Evolutionary conservation across 2,329 filamentous ascomycete species (phyloP).

Genomic region (Endoconidiophora polonica): DNA sequence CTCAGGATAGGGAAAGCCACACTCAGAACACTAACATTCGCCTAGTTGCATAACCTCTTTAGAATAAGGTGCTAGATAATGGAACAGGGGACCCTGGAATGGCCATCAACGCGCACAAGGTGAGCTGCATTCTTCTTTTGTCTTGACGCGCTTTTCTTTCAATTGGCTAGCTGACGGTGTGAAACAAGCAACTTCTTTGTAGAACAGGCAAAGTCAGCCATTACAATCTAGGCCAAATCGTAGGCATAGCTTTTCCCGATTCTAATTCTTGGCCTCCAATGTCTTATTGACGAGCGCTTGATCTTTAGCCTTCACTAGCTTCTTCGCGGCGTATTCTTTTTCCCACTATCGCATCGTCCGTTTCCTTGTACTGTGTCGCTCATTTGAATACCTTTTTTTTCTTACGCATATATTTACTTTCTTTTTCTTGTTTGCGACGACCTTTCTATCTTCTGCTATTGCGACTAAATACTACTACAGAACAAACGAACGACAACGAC

Average conservation of each 20-base stretch:
- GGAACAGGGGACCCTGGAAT: too few species aligned
- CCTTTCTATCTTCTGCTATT: too few species aligned
- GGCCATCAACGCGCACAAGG: too few species aligned
- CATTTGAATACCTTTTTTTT: background rate
- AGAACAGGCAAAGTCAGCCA: too few species aligned
- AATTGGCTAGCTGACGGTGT: too few species aligned
- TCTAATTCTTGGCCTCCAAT: too few species aligned
- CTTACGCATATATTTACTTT: background rate
- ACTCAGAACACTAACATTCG: background rate
- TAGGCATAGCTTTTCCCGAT: too few species aligned
- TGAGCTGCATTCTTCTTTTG: slow-evolving; percentile 6
- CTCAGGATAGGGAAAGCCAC: background rate
- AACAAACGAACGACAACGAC: too few species aligned
- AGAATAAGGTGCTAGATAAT: too few species aligned
- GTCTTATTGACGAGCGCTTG: background rate
- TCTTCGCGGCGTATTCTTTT: background rate
- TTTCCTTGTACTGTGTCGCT: background rate
- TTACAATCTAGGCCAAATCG: too few species aligned
- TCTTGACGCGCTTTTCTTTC: slow-evolving; percentile 4
- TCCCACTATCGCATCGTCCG: background rate
- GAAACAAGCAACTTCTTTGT: too few species aligned
- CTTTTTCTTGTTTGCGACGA: background rate
- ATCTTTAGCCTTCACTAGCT: background rate
- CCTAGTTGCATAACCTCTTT: slow-evolving; percentile 1
- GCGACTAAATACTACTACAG: too few species aligned